Evolutionary conservation across 1,284 basidiomycete species (phyloP), one percentile per base, ranked within the genome.

Genomic region (Athelia psychrophila): DNA sequence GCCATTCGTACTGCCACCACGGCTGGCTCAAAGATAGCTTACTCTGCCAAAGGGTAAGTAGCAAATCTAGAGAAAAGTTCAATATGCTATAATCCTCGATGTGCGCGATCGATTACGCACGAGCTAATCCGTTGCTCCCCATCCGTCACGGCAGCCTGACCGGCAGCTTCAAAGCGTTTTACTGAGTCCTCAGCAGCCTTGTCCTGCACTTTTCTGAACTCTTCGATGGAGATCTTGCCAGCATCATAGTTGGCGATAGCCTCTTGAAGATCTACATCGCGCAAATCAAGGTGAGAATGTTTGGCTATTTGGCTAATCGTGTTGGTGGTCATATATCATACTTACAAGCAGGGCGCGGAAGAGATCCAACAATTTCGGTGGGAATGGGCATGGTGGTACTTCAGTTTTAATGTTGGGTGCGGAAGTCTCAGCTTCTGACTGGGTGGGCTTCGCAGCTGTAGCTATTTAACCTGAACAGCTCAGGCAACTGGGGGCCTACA

Each of bases 41-140:
- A 49, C 48, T 61, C 58, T 18, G 54, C 48, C 32, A 59, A 20
- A 23, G 60, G 60, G 44, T 59, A 61, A 9, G 58, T 61, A 38
- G 60, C 58, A 35, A 59, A 58, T 12, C 53, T 54, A 13, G 19
- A 6, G 50, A 51, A 22, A 44, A 25, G 30, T 36, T 19, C 6
- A 32, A 20, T 27, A 22, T 10, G 20, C 6, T 6, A n/a, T 9
- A 27, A 24, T 10, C 8, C 6, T 16, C n/a, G n/a, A n/a, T 23
- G 5, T 46, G 20, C n/a, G 12, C 5, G 9, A 46, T 23, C 25
- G 19, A n/a, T 23, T n/a, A 23, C 24, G 8, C 32, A 48, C 44
- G 52, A 48, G 35, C 57, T 50, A 18, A 53, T 47, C 3, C 60
- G 42, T 49, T 61, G 60, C 45, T 61, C 60, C 16, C 60, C 60